A percentile compares a stretch with the other conserved stretches of the same genome.
Evolutionary conservation across 208 protist species (phyloP).

Genomic region (Trichomonas tenax): DNA sequence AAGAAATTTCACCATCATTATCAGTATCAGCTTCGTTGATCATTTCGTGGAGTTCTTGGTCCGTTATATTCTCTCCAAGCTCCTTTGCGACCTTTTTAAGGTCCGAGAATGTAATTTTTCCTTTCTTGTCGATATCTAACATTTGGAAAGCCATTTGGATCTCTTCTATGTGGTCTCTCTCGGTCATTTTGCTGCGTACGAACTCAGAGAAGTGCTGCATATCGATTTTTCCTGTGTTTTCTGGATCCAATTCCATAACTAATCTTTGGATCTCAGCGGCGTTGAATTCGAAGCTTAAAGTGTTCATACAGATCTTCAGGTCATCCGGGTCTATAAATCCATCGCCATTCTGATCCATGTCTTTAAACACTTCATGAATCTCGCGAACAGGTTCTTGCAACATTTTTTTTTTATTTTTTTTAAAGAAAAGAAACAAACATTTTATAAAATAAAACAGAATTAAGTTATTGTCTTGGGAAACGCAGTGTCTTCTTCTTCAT

Average conservation of each 20-base stretch:
- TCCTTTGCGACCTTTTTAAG: slow-evolving; percentile 61
- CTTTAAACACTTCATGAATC: slow-evolving; percentile 93
- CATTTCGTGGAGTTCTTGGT: slow-evolving; percentile 61
- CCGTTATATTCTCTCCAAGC: slow-evolving; percentile 56
- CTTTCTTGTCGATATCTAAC: slow-evolving; percentile 46
- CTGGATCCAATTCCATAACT: slow-evolving; percentile 58
- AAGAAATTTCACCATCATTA: slow-evolving; percentile 51
- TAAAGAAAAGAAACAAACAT: not conserved
- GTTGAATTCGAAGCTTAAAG: slow-evolving; percentile 93
- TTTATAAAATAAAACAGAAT: not conserved
- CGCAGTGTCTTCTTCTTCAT: not conserved
- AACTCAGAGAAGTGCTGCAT: slow-evolving; percentile 62
- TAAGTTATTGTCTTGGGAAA: not conserved
- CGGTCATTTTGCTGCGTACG: slow-evolving; percentile 66
- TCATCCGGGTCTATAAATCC: slow-evolving; percentile 86
- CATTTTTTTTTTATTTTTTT: too few species aligned
- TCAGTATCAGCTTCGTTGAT: slow-evolving; percentile 58
- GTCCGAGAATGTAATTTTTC: slow-evolving; percentile 75
- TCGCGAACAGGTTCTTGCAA: slow-evolving; percentile 78
- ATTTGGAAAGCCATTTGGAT: slow-evolving; percentile 30
- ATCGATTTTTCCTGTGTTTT: slow-evolving; percentile 56
- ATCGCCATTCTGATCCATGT: slow-evolving; percentile 69
- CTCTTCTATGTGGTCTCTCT: slow-evolving; percentile 59
- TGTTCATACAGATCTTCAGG: slow-evolving; percentile 95
- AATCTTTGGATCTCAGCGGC: slow-evolving; percentile 65